Evolutionary conservation across 2,329 filamentous ascomycete species (phyloP), one percentile per base, ranked within the genome.

Genomic region (Alternaria metachromatica): DNA sequence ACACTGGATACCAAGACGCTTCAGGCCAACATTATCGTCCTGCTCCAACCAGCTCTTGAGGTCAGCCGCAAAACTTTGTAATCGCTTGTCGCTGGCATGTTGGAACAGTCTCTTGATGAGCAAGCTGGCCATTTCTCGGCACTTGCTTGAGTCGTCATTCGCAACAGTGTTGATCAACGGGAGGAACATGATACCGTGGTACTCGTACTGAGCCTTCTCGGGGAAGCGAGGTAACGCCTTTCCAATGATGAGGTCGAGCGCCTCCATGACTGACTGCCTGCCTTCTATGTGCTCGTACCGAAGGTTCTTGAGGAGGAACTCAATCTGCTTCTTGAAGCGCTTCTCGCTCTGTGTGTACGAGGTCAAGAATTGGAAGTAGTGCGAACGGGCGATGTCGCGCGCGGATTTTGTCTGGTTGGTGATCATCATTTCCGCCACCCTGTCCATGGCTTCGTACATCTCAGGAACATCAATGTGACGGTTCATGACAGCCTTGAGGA

Each of bases 291-390:
- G 89, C 46, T 95, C 89, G 78, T 97, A 99, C 63, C 95, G 90
- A 68, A 99, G 84, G 75, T 99, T 99, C 72, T 92, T 92, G 54
- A 96, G 87, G 53, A 99, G 85, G 77, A 98, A 99, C 60, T 87
- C 89, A 55, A 97, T 86, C 76, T 98, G 95, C 78, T 97, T 97
- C 43, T 88, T 87, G 90, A 96, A 96, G 13, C 96, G 87, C 66
- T 89, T 92, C 80, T 94, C 94, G 73, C 92, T 93, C 78, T 98
- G 96, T 0, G 96, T 95, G 75, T 97, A 99, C 58, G 97, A 94
- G 69, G 94, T 89, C 60, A 99, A 84, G 82, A 99, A 99, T 70
- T 97, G 93, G 79, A 97, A 91, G 80, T 96, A 99, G 13, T 93
- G 91, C 20, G 93, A 93, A 60, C 96, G 87, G 13, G 95, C 94